These are phyloP conservation scores for Mortierella sp. DNA, from an alignment of 371 early-diverging fungal species.

Conservation along the genomic window DNA sequence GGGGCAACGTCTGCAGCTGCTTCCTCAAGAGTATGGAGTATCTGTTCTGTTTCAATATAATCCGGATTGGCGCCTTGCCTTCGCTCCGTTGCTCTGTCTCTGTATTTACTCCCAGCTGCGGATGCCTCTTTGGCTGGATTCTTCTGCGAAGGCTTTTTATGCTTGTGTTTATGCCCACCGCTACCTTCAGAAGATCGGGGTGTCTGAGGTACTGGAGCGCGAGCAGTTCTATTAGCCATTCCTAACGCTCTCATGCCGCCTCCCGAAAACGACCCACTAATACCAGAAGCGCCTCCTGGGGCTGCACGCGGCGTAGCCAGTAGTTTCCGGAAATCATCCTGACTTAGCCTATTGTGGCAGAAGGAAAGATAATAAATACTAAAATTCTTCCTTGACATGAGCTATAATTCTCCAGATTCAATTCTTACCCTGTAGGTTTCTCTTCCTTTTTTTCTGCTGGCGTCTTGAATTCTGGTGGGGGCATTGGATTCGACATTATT, in stretches of 20 bases:
- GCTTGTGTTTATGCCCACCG: conserved; percentile 32
- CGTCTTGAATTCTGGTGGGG: conserved; percentile 42
- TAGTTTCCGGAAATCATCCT: conserved; percentile 86
- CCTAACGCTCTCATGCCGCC: conserved; percentile 53
- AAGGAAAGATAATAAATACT: conserved; percentile 6
- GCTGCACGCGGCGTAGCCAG: conserved; percentile 79
- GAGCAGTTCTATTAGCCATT: conserved; percentile 57
- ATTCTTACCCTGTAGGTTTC: conserved; percentile 44
- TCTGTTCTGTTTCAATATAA: conserved; percentile 66
- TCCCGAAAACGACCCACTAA: conserved; percentile 42
- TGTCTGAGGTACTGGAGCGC: conserved; percentile 57
- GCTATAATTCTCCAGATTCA: not conserved
- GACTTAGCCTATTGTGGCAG: conserved; percentile 64
- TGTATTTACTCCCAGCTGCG: conserved; percentile 63
- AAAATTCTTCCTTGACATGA: not conserved
- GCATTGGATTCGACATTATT: conserved; percentile 52
- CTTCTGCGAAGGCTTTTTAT: conserved; percentile 27
- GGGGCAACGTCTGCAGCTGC: conserved; percentile 60
- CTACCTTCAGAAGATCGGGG: conserved; percentile 61
- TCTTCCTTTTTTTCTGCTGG: conserved; percentile 46
- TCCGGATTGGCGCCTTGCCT: conserved; percentile 72
- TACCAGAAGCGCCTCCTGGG: conserved; percentile 40
- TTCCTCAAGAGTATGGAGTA: conserved; percentile 56
- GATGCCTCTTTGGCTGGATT: conserved; percentile 28
- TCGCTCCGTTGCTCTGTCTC: conserved; percentile 93